Percentiles rank a stretch among this genome's conserved stretches.
phyloP scores from a whole-genome alignment of 1,284 basidiomycete species.

The Ustilago hordei region DNA sequence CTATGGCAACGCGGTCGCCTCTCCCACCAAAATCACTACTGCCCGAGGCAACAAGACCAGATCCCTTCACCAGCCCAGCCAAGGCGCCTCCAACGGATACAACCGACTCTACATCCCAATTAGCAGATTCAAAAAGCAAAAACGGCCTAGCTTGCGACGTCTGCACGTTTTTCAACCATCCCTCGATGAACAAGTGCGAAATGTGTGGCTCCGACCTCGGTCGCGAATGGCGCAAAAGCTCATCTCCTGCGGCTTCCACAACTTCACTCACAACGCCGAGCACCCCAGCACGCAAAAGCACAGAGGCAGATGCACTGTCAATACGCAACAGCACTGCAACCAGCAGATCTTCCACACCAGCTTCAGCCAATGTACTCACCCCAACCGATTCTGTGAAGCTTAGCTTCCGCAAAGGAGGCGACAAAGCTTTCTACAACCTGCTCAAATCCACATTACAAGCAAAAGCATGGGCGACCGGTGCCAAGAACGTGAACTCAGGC shows the following conservation, averaged over 20 bases:
- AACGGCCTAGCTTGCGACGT: conserved; percentile 75
- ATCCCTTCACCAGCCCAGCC: conserved; percentile 19
- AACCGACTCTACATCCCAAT: neutral
- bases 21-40: conserved; percentile 3
- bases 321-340: conserved; percentile 39
- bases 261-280: conserved; percentile 27
- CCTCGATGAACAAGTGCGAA: conserved; percentile 82
- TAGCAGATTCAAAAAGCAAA: neutral
- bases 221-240: conserved; percentile 47
- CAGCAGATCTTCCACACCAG: conserved; percentile 72
- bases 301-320: conserved; percentile 37
- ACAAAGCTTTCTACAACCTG: conserved; percentile 82
- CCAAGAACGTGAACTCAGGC: conserved; percentile 3
- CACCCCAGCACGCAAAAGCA: conserved; percentile 36
- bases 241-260: conserved; percentile 38
- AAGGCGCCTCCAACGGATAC: conserved; percentile 15
- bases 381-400: conserved; percentile 72
- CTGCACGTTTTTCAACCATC: conserved; percentile 93
- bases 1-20: conserved; percentile 18
- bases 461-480: conserved; percentile 78
- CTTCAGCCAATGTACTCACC: conserved; percentile 74
- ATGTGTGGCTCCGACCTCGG: conserved; percentile 82
- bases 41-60: conserved; percentile 10
- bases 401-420: conserved; percentile 91
- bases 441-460: conserved; percentile 81